Conservation (phyloP, 73 alveolate species). For the Breviolum minutum region DNA sequence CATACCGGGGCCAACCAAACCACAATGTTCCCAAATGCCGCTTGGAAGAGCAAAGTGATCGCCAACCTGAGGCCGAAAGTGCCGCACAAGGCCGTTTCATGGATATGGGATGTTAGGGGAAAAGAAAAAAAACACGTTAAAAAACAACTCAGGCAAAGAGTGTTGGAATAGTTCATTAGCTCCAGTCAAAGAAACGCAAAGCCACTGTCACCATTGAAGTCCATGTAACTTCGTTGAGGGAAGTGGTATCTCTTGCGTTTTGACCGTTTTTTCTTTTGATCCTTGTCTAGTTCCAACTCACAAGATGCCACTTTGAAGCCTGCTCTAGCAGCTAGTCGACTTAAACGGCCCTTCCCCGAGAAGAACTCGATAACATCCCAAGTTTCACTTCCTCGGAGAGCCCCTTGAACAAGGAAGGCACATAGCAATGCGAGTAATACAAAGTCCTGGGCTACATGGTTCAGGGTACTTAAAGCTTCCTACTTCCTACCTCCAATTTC, state of each 20-base stretch:
- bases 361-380: not conserved
- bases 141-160: not conserved
- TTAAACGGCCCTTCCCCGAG: not conserved
- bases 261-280: not conserved
- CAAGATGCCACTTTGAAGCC: not conserved
- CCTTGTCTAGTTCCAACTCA: not conserved
- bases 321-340: not conserved
- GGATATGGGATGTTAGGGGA: not conserved
- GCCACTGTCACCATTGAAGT: conserved; percentile 17
- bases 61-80: not conserved
- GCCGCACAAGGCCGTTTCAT: not conserved
- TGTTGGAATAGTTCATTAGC: not conserved
- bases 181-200: not conserved
- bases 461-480: no score
- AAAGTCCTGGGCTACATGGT: not conserved
- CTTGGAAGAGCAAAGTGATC: not conserved
- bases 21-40: not conserved
- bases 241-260: not conserved
- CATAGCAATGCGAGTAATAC: not conserved
- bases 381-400: not conserved
- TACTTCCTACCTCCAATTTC: no score
- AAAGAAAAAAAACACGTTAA: no score
- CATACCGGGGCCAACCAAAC: conserved; percentile 9
- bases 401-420: conserved; percentile 16
- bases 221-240: conserved; percentile 16